Evolutionary conservation across 2,329 filamentous ascomycete species (phyloP), one percentile per base, ranked within the genome.

Genomic region (Cercospora nicotianae): DNA sequence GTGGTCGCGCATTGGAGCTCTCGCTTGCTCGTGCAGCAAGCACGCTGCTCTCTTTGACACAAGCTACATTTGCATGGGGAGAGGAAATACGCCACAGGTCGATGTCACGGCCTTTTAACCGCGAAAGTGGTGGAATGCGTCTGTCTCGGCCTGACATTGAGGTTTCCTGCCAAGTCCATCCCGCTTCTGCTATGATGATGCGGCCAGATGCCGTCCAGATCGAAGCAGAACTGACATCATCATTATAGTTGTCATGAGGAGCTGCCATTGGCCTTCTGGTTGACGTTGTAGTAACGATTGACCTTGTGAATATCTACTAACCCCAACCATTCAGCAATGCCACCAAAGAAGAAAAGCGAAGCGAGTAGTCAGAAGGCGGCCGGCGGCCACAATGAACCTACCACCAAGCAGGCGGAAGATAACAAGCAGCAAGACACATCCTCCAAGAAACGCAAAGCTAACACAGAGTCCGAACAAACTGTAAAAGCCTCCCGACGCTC

Each of bases 401-500:
- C 58, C 5, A 16, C 16, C 13, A 7, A 33, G 30, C 39, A 63
- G 20, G 36, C 18, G 26, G n/a, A 48, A n/a, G 20, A 61, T n/a
- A 16, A 18, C 36, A 31, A 61, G 2, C 20, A 26, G 16, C 57
- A 18, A 48, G 36, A 63, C 23, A 53, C 6, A 7, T 18, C 26
- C 1, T 42, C 60, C 9, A 67, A 64, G n/a, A 67, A 67, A 45
- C 60, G 65, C 39, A 67, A 72, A 71, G 60, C 26, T 63, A n/a
- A 23, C 64, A 18, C 64, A 65, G 55, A 76, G 74, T 66, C 74
- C 70, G 61, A 75, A 72, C 64, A 74, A 71, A 72, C 71, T 5
- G 66, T 69, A 31, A 75, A 77, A 65, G 73, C 72, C n/a, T 67
- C 75, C 5, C 75, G 77, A 26, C 72, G 70, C 23, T 77, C 76